Evolutionary conservation across 1,284 basidiomycete genomes (phyloP).

Genomic region (Kalmanozyma brasiliensis): DNA sequence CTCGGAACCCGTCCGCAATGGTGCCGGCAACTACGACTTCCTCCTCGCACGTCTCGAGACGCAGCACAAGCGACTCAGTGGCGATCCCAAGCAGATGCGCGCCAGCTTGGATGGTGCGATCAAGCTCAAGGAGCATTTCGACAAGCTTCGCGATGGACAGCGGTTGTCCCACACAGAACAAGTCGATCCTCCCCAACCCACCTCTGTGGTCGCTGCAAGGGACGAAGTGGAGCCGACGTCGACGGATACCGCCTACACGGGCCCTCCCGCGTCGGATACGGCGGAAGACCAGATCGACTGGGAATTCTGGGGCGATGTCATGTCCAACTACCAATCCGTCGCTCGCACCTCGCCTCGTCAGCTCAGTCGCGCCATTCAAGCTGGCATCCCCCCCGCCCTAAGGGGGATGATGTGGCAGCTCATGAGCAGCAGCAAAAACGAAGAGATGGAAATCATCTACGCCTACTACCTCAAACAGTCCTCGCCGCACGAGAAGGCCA

Average conservation of each 20-base stretch:
- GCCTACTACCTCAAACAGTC: constrained; percentile 81
- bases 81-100: constrained; percentile 59
- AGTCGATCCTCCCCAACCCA: constrained; percentile 7
- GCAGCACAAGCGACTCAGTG: constrained; percentile 56
- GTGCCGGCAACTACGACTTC: constrained; percentile 54
- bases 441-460: constrained; percentile 85
- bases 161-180: constrained; percentile 29
- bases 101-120: constrained; percentile 59
- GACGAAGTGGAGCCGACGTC: no score
- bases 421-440: constrained; percentile 89
- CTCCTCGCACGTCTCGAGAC: constrained; percentile 53
- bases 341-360: constrained; percentile 73
- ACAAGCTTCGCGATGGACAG: constrained; percentile 50
- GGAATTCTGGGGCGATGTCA: constrained; percentile 97
- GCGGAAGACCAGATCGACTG: constrained; percentile 67
- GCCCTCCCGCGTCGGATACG: constrained; percentile 36
- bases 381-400: constrained; percentile 84
- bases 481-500: constrained; percentile 91
- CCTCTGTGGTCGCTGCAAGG: no score
- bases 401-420: constrained; percentile 98
- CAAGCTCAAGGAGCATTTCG: constrained; percentile 62
- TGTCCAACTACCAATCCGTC: constrained; percentile 71
- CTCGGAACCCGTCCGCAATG: constrained; percentile 8
- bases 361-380: constrained; percentile 88
- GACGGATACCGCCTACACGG: constrained; percentile 21